Conservation (phyloP, 768 basidiomycete species). For the Mycena polygramma region DNA sequence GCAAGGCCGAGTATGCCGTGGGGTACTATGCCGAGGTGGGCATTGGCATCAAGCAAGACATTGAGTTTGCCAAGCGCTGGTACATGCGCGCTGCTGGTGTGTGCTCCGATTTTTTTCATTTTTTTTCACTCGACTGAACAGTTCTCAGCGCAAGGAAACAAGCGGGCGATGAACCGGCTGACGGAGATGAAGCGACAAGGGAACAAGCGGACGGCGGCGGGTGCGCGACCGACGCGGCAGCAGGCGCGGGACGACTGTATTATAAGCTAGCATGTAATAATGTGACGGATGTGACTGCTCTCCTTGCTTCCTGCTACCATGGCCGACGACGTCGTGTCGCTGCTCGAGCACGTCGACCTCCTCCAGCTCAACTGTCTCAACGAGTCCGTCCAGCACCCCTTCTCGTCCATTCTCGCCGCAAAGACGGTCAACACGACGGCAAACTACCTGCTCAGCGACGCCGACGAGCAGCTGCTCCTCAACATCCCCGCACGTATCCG, state of each 20-base stretch:
- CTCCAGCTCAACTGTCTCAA: conserved; percentile 79
- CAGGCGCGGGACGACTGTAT: conserved; percentile 96
- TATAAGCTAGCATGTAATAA: conserved; percentile 54
- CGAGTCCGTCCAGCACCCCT: conserved; percentile 63
- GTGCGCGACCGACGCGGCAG: conserved; percentile 87
- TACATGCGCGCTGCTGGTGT: conserved; percentile 98
- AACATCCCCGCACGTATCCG: conserved; percentile 70
- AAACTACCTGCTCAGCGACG: conserved; percentile 73
- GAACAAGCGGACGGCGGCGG: conserved; percentile 80
- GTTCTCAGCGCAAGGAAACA: conserved; percentile 93
- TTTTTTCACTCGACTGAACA: not conserved
- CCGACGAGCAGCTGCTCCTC: conserved; percentile 79
- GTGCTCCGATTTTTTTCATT: conserved; percentile 45
- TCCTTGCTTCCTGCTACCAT: conserved; percentile 5
- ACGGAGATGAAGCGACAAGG: conserved; percentile 96
- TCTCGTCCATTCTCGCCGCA: conserved; percentile 62
- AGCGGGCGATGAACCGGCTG: conserved; percentile 94
- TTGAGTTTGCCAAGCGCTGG: conserved; percentile 97
- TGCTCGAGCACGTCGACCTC: conserved; percentile 70
- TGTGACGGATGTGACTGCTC: not conserved
- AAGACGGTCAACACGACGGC: conserved; percentile 59
- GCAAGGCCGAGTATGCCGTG: conserved; percentile 98
- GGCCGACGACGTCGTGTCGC: conserved; percentile 52
- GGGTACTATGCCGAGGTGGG: conserved; percentile 99
- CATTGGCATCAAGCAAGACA: conserved; percentile 96